Evolutionary conservation across 768 basidiomycete genomes (phyloP), one percentile per base, ranked within the genome.

Genomic region (Amanita pallidorosea): DNA sequence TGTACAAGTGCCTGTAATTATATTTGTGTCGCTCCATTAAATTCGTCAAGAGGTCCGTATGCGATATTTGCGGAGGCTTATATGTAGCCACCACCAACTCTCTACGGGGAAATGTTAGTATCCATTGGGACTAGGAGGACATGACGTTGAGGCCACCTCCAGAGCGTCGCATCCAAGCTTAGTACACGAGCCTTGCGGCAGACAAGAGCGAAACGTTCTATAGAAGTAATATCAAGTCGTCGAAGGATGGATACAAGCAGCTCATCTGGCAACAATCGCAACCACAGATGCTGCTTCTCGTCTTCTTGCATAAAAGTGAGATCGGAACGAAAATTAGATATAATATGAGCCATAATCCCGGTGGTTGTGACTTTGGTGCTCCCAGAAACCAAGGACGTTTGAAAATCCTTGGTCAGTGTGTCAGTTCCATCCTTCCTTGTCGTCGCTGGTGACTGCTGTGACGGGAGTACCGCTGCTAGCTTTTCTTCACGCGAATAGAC

Each of bases 141-240:
- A 23, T 50, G 37, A 40, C 29, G 25, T 38, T 35, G 34, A 29
- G 58, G 73, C 45, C 55, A 86, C 89, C 81, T 85, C 90, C 90
- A 93, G 49, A 90, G 76, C 3, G 70, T 69, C 17, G 75, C 65
- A 54, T 89, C 86, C 46, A 90, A 65, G 8, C 80, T 81, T 17
- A 94, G 56, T 7, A 89, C 59, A 37, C 91, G 76, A 4, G 87
- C 84, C 59, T 83, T 90, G 51, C 84, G 79, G 61, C 77, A 80
- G 2, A 87, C 79, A 17, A 66, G 58, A 0, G 80, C 92, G 59
- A 96, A 92, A 7, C 85, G 75, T 63, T 93, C 92, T 33, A 95
- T 68, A 20, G 80, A 65, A 2, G 76, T 73, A 2, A 76, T 71
- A 57, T 89, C 84, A 36, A 95, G 69, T 54, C 72, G 71, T 27